Evolutionary conservation across 2,329 filamentous ascomycete species (phyloP).

Genomic region (Geosmithia flava): DNA sequence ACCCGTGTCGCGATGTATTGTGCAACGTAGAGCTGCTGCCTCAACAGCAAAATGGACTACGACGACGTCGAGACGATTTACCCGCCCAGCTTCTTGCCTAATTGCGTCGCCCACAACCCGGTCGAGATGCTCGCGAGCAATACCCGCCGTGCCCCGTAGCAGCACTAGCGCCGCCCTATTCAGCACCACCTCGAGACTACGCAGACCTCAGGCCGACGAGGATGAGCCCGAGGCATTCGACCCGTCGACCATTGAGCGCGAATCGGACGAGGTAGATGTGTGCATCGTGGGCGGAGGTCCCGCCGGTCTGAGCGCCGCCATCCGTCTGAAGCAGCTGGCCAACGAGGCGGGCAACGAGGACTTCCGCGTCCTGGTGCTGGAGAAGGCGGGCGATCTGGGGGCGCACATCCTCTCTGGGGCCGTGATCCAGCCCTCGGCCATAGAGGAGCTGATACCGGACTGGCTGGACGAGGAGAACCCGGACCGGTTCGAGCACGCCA

Average conservation of each 20-base stretch:
- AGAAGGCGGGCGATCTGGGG: slow-evolving; percentile 91
- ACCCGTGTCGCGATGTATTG: neutral
- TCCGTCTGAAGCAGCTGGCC: slow-evolving; percentile 88
- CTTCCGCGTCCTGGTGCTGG: slow-evolving; percentile 81
- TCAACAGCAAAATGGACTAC: neutral
- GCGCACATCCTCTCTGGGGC: slow-evolving; percentile 94
- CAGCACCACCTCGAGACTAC: slow-evolving; percentile 14
- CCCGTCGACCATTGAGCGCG: slow-evolving; percentile 61
- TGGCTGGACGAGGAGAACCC: slow-evolving; percentile 87
- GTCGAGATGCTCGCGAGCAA: slow-evolving; percentile 1
- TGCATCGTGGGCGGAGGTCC: slow-evolving; percentile 96
- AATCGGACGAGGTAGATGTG: slow-evolving; percentile 89
- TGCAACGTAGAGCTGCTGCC: slow-evolving; percentile 17
- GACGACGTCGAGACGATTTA: slow-evolving; percentile 3
- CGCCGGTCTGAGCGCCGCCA: slow-evolving; percentile 83
- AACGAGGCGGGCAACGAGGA: slow-evolving; percentile 93
- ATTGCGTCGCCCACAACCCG: slow-evolving; percentile 1
- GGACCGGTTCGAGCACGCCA: slow-evolving; percentile 75
- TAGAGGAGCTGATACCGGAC: slow-evolving; percentile 85
- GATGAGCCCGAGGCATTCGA: slow-evolving; percentile 47
- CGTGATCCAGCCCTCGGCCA: slow-evolving; percentile 78
- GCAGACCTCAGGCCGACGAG: slow-evolving; percentile 5
- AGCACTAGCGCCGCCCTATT: slow-evolving; percentile 16
- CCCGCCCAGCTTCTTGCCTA: slow-evolving; percentile 11
- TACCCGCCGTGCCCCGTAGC: slow-evolving; percentile 2